phyloP scores from a whole-genome alignment of 2,329 filamentous ascomycete species.

The Penicillium sp. region DNA sequence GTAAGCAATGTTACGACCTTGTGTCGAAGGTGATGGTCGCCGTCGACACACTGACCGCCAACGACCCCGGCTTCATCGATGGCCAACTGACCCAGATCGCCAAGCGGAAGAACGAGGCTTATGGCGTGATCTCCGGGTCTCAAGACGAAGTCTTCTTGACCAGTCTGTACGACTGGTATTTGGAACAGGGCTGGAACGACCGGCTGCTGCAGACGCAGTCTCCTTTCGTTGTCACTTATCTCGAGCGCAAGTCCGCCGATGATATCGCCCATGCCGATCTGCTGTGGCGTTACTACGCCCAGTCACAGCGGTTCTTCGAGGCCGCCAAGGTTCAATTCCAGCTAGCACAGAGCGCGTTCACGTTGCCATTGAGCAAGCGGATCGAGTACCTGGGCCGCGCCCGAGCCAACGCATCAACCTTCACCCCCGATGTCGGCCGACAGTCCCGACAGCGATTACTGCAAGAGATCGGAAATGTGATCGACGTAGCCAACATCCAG shows the following conservation, averaged over 20 bases:
- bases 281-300: conserved; percentile 89
- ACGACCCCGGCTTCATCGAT: conserved; percentile 74
- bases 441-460: conserved; percentile 83
- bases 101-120: conserved; percentile 83
- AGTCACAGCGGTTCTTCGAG: conserved; percentile 80
- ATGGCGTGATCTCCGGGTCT: conserved; percentile 84
- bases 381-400: conserved; percentile 90
- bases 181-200: conserved; percentile 80
- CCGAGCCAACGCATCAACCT: conserved; percentile 87
- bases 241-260: conserved; percentile 73
- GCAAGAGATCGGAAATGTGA: conserved; percentile 80
- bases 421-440: conserved; percentile 74
- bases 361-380: conserved; percentile 77
- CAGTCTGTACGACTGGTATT: conserved; percentile 97
- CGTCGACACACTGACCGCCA: conserved; percentile 72
- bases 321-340: conserved; percentile 85
- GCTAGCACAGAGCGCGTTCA: conserved; percentile 81
- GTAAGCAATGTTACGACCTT: conserved; percentile 83
- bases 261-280: conserved; percentile 83
- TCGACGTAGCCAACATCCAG: conserved; percentile 94
- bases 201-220: conserved; percentile 84
- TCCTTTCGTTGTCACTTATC: conserved; percentile 82
- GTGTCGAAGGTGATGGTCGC: conserved; percentile 79
- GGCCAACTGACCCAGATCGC: conserved; percentile 75
- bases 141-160: conserved; percentile 94